Evolutionary conservation across 208 protist species (phyloP).

Genomic region (Entamoeba invadens): DNA sequence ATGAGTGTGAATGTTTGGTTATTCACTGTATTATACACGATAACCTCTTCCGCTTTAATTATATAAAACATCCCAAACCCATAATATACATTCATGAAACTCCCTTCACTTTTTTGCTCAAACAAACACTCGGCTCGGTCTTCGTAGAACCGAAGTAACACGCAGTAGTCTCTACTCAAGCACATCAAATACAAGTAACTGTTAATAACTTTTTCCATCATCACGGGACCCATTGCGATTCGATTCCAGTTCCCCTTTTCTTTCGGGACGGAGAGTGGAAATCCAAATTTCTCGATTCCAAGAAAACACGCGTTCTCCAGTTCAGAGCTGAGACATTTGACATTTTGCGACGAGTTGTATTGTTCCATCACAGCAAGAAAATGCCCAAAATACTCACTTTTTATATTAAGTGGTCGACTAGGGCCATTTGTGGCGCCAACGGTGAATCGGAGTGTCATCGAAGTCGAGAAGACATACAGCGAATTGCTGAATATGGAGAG

Average conservation of each 20-base stretch:
- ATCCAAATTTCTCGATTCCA: not conserved
- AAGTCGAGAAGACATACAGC: not conserved
- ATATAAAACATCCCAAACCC: not conserved
- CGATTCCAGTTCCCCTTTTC: not conserved
- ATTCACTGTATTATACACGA: not conserved
- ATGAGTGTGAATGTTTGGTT: not conserved
- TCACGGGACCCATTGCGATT: not conserved
- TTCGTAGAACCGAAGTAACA: not conserved
- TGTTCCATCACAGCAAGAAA: not conserved
- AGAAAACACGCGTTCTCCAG: not conserved
- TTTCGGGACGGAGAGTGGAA: not conserved
- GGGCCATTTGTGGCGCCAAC: not conserved
- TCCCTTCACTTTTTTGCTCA: too few species aligned
- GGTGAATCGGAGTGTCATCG: not conserved
- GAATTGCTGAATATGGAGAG: not conserved
- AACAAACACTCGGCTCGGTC: not conserved
- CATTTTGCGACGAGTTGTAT: not conserved
- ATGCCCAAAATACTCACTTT: not conserved
- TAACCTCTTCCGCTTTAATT: not conserved
- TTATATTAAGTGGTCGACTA: not conserved
- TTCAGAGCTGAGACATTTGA: not conserved
- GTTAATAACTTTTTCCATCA: not conserved
- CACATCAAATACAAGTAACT: not conserved
- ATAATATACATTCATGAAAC: not conserved
- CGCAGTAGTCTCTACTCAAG: not conserved